Percentiles rank a stretch among this genome's conserved stretches.
These are phyloP conservation scores for Neurospora discreta DNA, from an alignment of 495 filamentous ascomycete genomes.

Conservation along the genomic window DNA sequence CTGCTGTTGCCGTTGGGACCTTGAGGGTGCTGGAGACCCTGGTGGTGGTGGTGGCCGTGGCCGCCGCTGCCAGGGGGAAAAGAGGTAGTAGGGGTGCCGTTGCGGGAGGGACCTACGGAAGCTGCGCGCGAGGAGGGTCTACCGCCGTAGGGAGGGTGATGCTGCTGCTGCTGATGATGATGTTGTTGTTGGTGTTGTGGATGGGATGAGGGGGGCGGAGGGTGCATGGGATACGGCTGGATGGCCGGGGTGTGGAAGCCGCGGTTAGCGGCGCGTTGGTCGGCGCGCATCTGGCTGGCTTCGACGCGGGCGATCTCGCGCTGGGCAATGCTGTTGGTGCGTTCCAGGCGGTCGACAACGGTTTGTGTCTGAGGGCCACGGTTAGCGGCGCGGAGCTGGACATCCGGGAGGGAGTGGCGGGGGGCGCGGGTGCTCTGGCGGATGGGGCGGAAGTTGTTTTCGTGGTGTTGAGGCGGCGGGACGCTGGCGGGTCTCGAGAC, in stretches of 20 bases:
- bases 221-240: background rate
- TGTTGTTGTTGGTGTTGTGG: background rate
- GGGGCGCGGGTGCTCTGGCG: conserved; percentile 20
- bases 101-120: background rate
- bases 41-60: background rate
- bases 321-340: conserved; percentile 28
- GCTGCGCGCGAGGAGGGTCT: background rate
- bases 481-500: conserved; percentile 3
- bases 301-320: conserved; percentile 35
- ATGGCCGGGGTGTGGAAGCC: conserved; percentile 3
- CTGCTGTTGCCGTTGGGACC: background rate
- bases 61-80: background rate
- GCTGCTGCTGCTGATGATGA: background rate
- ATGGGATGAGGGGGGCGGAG: background rate
- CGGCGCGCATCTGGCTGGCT: conserved; percentile 25
- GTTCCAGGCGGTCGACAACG: conserved; percentile 19
- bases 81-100: background rate
- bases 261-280: conserved; percentile 25
- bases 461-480: conserved; percentile 5
- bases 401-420: conserved; percentile 19
- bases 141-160: background rate
- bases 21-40: background rate
- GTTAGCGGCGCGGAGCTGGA: conserved; percentile 22
- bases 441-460: conserved; percentile 3
- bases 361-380: conserved; percentile 6